Base-by-base conservation (phyloP, 371 early-diverging fungal genomes). In the Syncephalis fuscata region DNA sequence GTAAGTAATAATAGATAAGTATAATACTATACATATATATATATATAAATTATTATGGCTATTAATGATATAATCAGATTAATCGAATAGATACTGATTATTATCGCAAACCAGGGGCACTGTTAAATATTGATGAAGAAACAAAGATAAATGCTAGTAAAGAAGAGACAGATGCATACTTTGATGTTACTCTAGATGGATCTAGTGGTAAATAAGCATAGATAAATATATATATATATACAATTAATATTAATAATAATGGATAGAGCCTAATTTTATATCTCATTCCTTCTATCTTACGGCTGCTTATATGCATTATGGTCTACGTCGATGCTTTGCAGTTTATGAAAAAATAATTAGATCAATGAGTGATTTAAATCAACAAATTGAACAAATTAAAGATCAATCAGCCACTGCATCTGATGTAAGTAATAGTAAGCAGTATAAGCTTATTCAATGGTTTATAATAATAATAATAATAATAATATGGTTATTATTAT, bases 241-340 rank as follows among this genome's bases (percentile, higher is more conserved):
- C n/a, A n/a, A n/a, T n/a, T n/a, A n/a, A n/a, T n/a, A n/a, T n/a
- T n/a, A n/a, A n/a, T n/a, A n/a, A n/a, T n/a, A n/a, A n/a, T n/a
- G n/a, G n/a, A 23, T 48, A 57, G 58, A 59, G 4, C 56, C 69
- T 48, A 80, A 85, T 59, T 97, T 97, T 55, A 84, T 94, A 43
- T 73, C 92, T 1, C 90, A 94, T 44, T 62, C 80, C 9, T 95
- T 94, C 57, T 87, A 76, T 53, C 56, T 91, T 16, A 80, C 92
- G 0, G 61, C 88, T n/a, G 63, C 71, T 1, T 70, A 76, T 15
- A 66, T 83, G 52, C 93, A 93, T 59, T 76, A 82, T 48, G 92
- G 92, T 0, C 68, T 83, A 3, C 63, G 89, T 36, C 71, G 80
- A 42, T 73, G 71, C 16, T 64, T 80, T 44, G 71, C 76, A 14